Evolutionary conservation across 164 flowering plant genomes (phyloP), one percentile per base, ranked within the genome.

Genomic region (Echeveria elegans): DNA sequence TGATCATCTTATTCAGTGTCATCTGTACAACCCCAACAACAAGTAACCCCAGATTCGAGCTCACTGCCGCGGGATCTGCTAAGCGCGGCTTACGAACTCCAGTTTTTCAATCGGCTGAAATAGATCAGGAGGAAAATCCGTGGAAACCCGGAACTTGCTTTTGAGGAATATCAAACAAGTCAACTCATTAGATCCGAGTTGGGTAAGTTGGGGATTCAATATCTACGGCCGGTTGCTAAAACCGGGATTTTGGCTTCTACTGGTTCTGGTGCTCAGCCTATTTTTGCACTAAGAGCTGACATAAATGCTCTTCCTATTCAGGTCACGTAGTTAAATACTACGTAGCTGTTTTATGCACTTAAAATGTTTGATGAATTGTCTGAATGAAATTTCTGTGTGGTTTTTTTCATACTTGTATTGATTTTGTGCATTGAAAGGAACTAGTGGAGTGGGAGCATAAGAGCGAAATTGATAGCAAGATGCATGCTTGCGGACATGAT

Each of bases 401-500:
- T n/a, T 56, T n/a, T 53, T 56, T 0, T 31, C 14, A 6, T 30
- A 15, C 2, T 0, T 43, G 47, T 43, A 43, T 43, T 43, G 47
- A 43, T 11, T 43, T 12, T 43, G 47, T n/a, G n/a, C 18, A 0
- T 63, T 68, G 69, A 38, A 23, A 87, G 90, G 96, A 89, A 80
- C 29, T 83, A 73, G 82, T 83, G 26, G 92, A 89, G 32, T 86
- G 89, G 90, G 86, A 81, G 69, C 79, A 77, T 69, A 86, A 86
- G 85, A 87, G 93, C 83, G 85, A 86, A 74, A 70, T 69, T 41
- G 75, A 80, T 38, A 91, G 94, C 15, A 85, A 82, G 70, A 90
- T 90, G 96, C 96, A 88, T 63, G 94, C 94, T 21, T 86, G 94
- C 58, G 96, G 96, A 31, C 96, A 90, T 52, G 94, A 88, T 75